Base-by-base conservation (phyloP, 768 basidiomycete genomes). In the Tylopilus subfusipes region DNA sequence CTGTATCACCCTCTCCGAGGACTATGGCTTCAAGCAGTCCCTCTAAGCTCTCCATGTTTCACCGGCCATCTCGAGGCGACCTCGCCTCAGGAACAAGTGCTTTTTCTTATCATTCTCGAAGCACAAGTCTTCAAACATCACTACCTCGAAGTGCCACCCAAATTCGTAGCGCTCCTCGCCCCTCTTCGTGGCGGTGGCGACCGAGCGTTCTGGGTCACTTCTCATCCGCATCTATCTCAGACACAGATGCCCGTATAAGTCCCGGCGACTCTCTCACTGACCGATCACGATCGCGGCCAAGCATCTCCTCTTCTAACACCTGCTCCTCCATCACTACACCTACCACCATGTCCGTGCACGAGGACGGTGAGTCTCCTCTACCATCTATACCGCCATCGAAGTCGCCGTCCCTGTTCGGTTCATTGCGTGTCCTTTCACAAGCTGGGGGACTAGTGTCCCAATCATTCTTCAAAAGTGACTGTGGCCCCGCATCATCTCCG, bases 171-270 rank as follows among this genome's bases (percentile, higher is more conserved):
- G 25, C 29, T 25, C 59, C 60, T 29, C 60, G 54, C 21, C 14
- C 40, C 43, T 62, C 65, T 27, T 65, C 71, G 12, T 74, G 80
- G 47, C 79, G 72, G 68, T 84, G 81, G 81, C 77, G 83, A n/a
- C 84, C 86, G 12, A 82, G 78, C 57, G 79, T 88, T 22, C 68
- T 86, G 22, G 83, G 81, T 7, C 82, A 87, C 59, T 88, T 88
- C 63, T 72, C 78, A 27, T 76, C 80, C 51, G 61, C 76, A 49
- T 76, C 81, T 48, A 65, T 72, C 29, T 72, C 79, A 40, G 78
- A 76, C 61, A 59, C 72, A 42, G 78, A 76, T 63, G 58, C 72
- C 46, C 79, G 70, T 48, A 63, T 75, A 46, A 68, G 72, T 42
- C 73, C 76, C 29, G 75, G 77, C 18, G 80, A 77, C 43, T 68